Percentiles rank a stretch among this genome's conserved stretches.
phyloP scores from a whole-genome alignment of 148 eudicot species.

The Rheum nobile region DNA sequence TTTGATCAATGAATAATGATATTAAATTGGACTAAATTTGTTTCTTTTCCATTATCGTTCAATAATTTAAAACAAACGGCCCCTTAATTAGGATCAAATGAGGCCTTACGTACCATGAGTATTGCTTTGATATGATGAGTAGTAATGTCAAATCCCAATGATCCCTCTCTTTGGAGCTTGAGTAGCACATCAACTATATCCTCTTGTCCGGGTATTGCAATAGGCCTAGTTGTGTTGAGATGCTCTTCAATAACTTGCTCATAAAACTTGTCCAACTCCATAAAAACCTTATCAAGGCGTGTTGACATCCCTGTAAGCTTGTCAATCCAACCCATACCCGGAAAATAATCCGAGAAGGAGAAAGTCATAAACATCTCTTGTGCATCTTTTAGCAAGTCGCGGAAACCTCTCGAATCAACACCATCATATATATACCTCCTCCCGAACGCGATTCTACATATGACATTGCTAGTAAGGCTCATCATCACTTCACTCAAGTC shows the following conservation, averaged over 20 bases:
- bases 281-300: conserved; percentile 15
- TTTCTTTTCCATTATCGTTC: too few relatives aligned
- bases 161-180: neutral
- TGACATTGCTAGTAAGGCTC: neutral
- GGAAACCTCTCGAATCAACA: conserved; percentile 5
- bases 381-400: conserved; percentile 9
- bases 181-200: conserved; percentile 21
- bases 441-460: conserved; percentile 23
- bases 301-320: conserved; percentile 5
- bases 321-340: conserved; percentile 19
- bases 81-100: too few relatives aligned
- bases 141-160: conserved; percentile 10
- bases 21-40: too few relatives aligned
- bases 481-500: conserved; percentile 18
- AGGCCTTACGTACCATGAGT: conserved; percentile 15
- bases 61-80: too few relatives aligned
- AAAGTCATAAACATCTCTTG: conserved; percentile 5
- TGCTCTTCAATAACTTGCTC: conserved; percentile 19
- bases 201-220: neutral
- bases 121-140: conserved; percentile 22
- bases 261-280: conserved; percentile 14
- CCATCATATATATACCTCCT: conserved; percentile 19
- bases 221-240: neutral
- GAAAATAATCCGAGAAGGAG: conserved; percentile 18
- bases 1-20: too few relatives aligned